Evolutionary conservation across 228 moss, liverwort and hornwort genomes (phyloP).

Genomic region (Sphagnum fallax): DNA sequence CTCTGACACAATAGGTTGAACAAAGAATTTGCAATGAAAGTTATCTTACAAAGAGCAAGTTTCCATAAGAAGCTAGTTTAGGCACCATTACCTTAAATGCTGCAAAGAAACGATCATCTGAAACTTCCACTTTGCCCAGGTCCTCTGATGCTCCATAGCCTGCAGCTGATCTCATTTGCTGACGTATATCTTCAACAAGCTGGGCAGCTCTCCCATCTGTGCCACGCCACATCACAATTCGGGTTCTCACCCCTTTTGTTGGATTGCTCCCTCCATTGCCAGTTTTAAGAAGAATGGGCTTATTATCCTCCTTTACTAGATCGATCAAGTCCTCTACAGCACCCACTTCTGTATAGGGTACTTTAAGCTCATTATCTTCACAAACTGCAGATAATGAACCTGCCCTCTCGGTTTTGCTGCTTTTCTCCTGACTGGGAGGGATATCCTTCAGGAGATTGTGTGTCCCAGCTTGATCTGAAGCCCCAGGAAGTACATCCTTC

Average conservation of each 20-base stretch:
- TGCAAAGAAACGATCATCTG: slow-evolving; percentile 79
- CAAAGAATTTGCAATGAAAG: too few relatives aligned
- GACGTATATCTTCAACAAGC: slow-evolving; percentile 74
- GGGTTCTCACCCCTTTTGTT: slow-evolving; percentile 68
- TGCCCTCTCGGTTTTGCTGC: too few relatives aligned
- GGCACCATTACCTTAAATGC: slow-evolving; percentile 61
- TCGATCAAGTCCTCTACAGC: slow-evolving; percentile 41
- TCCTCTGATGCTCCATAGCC: slow-evolving; percentile 64
- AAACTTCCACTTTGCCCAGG: slow-evolving; percentile 61
- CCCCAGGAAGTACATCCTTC: slow-evolving; percentile 28
- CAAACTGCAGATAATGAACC: slow-evolving; percentile 5
- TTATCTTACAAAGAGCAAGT: too few relatives aligned
- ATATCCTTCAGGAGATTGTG: too few relatives aligned
- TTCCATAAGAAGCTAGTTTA: too few relatives aligned
- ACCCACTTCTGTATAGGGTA: slow-evolving; percentile 28
- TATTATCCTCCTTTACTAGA: slow-evolving; percentile 27
- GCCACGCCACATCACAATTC: slow-evolving; percentile 81
- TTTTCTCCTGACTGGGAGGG: too few relatives aligned
- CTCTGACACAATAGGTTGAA: too few relatives aligned
- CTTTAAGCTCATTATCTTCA: slow-evolving; percentile 17
- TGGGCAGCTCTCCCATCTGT: slow-evolving; percentile 46
- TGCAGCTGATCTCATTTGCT: slow-evolving; percentile 67
- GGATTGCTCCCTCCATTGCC: slow-evolving; percentile 8
- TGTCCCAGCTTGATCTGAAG: not conserved
- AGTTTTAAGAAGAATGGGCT: not conserved